Evolutionary conservation across 73 alveolate genomes (phyloP), one percentile per base, ranked within the genome.

Genomic region (Paramecium tetraurelia): DNA sequence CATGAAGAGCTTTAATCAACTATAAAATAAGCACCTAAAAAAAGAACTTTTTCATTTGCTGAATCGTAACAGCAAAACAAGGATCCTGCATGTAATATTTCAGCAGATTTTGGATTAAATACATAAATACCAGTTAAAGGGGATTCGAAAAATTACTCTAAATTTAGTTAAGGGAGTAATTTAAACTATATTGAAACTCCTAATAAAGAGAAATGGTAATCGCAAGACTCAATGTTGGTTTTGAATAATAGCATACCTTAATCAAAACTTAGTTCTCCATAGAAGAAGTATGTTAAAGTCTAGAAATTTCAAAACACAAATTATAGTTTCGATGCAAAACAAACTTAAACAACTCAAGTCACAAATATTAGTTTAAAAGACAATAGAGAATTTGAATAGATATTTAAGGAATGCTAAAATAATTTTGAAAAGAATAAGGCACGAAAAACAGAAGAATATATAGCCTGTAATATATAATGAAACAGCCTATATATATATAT

Each of bases 11-110:
- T 33, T 22, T 10, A 33, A 68, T 68, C 46, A 22, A 27, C 21
- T 20, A 68, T 72, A 21, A 33, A 33, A 35, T 22, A 33, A 72
- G 36, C 29, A 29, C 86, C 86, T 4, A 35, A 72, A 72, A 72
- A 72, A 72, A 33, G 86, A 72, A 36, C 86, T 5, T 72, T 72
- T 72, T 35, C 86, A 12, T 72, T 72, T 40, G 59, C 57, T 35
- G 86, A 72, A 20, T 63, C 84, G 7, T 63, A 72, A n/a, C 16
- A 72, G 7, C 20, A 20, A 14, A 20, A 72, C 16, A 22, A 72
- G 35, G 86, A 72, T 31, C 84, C 40, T 20, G 5, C 7, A 36
- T 40, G 40, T 11, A 36, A 72, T 14, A 72, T 72, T 35, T 72
- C 86, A 40, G 86, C 63, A 36, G 86, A 72, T 10, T 72, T 72